A percentile compares a stretch with the other conserved stretches of the same genome.
These are phyloP conservation scores for Musa troglodytarum DNA, from an alignment of 176 grass and related monocot species.

Conservation along the genomic window DNA sequence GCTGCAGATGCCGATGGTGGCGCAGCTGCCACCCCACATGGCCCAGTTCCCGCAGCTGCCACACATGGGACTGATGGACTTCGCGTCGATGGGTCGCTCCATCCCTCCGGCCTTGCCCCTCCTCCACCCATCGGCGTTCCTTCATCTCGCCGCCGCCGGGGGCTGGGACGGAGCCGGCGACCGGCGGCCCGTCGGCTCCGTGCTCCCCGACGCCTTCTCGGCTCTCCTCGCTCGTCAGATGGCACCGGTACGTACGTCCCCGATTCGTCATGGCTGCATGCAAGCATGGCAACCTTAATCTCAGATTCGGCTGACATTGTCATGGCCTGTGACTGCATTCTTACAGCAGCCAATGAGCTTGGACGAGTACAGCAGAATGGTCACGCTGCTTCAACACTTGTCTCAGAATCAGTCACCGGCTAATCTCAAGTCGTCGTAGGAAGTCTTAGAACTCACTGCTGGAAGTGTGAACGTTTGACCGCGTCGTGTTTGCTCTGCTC, in stretches of 20 bases:
- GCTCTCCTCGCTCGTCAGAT: slow-evolving; percentile 47
- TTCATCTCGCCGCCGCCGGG: slow-evolving; percentile 18
- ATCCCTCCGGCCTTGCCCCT: slow-evolving; percentile 24
- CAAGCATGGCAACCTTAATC: background rate
- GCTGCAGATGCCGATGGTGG: slow-evolving; percentile 71
- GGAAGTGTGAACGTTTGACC: too few species aligned
- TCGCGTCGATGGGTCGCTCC: slow-evolving; percentile 27
- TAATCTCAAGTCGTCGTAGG: background rate
- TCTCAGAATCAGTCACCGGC: slow-evolving; percentile 17
- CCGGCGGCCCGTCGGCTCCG: slow-evolving; percentile 10
- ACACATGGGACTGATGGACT: slow-evolving; percentile 63
- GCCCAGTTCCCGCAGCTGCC: slow-evolving; percentile 52
- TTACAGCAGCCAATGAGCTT: slow-evolving; percentile 38
- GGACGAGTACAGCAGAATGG: slow-evolving; percentile 71
- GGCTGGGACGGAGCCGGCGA: slow-evolving; percentile 13
- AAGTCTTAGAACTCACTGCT: too few species aligned
- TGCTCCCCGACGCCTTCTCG: slow-evolving; percentile 41
- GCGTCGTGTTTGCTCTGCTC: too few species aligned
- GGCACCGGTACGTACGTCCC: slow-evolving; percentile 24
- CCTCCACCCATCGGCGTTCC: slow-evolving; percentile 37
- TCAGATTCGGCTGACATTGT: background rate
- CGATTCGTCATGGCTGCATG: background rate
- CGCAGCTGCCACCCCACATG: slow-evolving; percentile 21
- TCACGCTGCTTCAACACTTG: slow-evolving; percentile 46
- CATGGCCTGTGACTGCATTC: background rate